These are phyloP conservation scores for Chaetomium tenue DNA, from an alignment of 495 filamentous ascomycete species.

Conservation along the genomic window DNA sequence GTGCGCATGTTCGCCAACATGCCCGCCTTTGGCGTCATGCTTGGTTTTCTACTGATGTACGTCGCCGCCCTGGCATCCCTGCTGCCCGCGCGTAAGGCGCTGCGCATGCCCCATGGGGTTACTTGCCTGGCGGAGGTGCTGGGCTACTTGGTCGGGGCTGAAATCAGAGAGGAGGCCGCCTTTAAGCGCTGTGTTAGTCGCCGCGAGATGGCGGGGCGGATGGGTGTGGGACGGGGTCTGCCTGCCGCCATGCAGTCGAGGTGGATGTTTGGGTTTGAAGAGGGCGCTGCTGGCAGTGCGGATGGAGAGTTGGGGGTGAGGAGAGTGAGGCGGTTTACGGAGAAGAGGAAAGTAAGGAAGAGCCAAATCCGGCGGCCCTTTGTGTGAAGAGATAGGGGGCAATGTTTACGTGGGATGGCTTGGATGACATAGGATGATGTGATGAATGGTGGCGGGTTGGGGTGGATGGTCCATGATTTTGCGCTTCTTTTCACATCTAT, in stretches of 20 bases:
- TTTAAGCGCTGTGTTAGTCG: conserved; percentile 45
- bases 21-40: conserved; percentile 66
- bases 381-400: neutral
- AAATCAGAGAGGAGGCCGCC: conserved; percentile 63
- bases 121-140: conserved; percentile 72
- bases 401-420: neutral
- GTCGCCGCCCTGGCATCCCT: conserved; percentile 50
- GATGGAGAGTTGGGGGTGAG: conserved; percentile 36
- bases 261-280: conserved; percentile 40
- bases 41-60: conserved; percentile 64
- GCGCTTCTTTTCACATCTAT: neutral
- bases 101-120: conserved; percentile 68
- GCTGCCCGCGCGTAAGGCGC: conserved; percentile 55
- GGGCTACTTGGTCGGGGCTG: conserved; percentile 68
- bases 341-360: conserved; percentile 40
- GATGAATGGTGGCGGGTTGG: neutral
- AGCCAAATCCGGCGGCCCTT: conserved; percentile 30
- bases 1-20: conserved; percentile 69
- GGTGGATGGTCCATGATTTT: neutral
- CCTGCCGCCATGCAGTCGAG: conserved; percentile 34
- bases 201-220: conserved; percentile 34
- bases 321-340: conserved; percentile 43
- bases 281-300: conserved; percentile 11
- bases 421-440: neutral
- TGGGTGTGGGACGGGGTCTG: conserved; percentile 36